These are phyloP conservation scores for Microdochium paspali DNA, from an alignment of 2,329 filamentous ascomycete species.

Conservation along the genomic window DNA sequence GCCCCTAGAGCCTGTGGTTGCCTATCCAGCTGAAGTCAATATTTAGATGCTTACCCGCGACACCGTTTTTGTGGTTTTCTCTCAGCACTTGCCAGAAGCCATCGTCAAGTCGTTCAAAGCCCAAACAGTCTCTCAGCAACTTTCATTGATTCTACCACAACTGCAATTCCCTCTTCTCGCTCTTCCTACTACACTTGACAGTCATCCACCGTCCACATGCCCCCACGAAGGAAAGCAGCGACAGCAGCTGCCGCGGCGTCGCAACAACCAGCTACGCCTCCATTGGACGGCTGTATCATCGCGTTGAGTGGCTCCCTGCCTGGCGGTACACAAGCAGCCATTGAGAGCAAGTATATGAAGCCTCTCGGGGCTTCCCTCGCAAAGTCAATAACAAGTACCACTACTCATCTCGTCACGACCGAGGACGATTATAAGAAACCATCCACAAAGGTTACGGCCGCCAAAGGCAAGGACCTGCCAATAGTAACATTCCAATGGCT, in stretches of 20 bases:
- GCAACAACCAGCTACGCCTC: neutral
- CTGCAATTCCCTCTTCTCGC: too few relatives aligned
- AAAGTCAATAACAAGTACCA: conserved; percentile 36
- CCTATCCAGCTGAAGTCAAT: neutral
- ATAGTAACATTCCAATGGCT: conserved; percentile 55
- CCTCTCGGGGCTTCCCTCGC: conserved; percentile 38
- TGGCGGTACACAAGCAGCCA: conserved; percentile 35
- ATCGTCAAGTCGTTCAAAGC: too few relatives aligned
- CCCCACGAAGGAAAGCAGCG: neutral
- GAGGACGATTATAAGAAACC: conserved; percentile 38
- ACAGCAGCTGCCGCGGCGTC: neutral
- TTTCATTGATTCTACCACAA: neutral
- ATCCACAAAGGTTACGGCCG: conserved; percentile 41
- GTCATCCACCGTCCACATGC: neutral
- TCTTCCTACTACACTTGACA: neutral
- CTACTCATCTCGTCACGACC: conserved; percentile 49
- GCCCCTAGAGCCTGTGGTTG: neutral
- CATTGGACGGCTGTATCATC: conserved; percentile 37
- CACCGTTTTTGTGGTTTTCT: neutral
- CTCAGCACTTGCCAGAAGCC: neutral
- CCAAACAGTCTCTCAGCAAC: neutral
- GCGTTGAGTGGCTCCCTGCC: conserved; percentile 53
- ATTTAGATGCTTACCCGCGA: neutral
- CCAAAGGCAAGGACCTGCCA: conserved; percentile 33
- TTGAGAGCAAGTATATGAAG: conserved; percentile 33